These are phyloP conservation scores for Boletus subparvulus DNA, from an alignment of 768 basidiomycete species.

Conservation along the genomic window DNA sequence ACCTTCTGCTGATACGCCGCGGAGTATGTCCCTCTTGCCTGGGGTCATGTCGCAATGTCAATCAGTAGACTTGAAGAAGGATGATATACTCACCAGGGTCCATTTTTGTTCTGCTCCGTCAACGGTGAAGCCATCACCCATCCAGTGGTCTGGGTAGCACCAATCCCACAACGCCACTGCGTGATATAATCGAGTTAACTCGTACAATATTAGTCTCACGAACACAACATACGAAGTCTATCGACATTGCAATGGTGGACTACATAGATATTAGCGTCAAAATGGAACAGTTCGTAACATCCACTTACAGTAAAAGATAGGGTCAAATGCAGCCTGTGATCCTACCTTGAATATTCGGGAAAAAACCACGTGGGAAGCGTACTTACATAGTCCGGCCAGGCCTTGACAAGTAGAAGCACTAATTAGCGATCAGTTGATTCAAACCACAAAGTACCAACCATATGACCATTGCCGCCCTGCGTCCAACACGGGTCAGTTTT, in stretches of 20 bases:
- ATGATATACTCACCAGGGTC: constrained; percentile 21
- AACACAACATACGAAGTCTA: constrained; percentile 17
- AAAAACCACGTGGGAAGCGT: not conserved
- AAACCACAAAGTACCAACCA: constrained; percentile 16
- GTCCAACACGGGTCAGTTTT: not conserved
- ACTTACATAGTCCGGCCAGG: constrained; percentile 25
- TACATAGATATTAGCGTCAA: not conserved
- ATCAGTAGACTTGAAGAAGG: not conserved
- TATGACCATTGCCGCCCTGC: constrained; percentile 29
- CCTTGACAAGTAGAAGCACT: constrained; percentile 6
- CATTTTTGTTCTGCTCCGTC: constrained; percentile 14
- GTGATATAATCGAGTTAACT: not conserved
- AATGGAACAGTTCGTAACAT: not conserved
- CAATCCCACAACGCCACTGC: constrained; percentile 33
- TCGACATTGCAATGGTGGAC: constrained; percentile 29
- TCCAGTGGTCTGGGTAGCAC: constrained; percentile 31
- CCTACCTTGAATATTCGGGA: not conserved
- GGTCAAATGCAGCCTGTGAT: constrained; percentile 24
- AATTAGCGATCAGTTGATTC: not conserved
- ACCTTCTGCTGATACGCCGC: constrained; percentile 23
- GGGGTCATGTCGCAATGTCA: not conserved
- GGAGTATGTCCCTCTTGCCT: constrained; percentile 24
- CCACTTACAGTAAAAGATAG: constrained; percentile 26
- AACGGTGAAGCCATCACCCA: constrained; percentile 22
- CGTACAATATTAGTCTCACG: too few relatives aligned